Conservation (phyloP, 2,329 filamentous ascomycete species). For the Botrytis tulipae region DNA sequence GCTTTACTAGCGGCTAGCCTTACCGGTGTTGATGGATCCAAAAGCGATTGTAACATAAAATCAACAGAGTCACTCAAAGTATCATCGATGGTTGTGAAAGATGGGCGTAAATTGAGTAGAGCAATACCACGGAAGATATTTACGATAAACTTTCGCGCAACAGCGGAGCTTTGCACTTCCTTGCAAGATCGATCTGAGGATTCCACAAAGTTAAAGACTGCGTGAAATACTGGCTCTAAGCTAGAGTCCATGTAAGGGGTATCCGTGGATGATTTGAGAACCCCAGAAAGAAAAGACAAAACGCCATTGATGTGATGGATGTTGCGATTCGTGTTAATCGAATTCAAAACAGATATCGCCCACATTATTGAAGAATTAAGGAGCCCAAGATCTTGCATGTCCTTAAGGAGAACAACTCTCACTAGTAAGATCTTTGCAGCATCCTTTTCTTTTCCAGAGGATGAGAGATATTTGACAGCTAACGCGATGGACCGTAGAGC, state of each 20-base stretch:
- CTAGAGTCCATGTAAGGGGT: conserved; percentile 71
- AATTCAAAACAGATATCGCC: conserved; percentile 62
- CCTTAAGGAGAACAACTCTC: conserved; percentile 74
- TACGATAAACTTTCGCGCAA: conserved; percentile 77
- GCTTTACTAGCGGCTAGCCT: conserved; percentile 89
- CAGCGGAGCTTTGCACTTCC: conserved; percentile 66
- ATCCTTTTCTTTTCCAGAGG: conserved; percentile 82
- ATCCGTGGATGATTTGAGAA: conserved; percentile 67
- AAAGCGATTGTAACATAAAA: conserved; percentile 72
- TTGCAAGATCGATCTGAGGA: conserved; percentile 49
- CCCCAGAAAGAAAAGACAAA: conserved; percentile 74
- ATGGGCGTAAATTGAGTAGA: conserved; percentile 50
- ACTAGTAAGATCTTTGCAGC: conserved; percentile 83
- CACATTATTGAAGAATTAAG: conserved; percentile 67
- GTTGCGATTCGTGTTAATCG: conserved; percentile 45
- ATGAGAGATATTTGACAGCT: conserved; percentile 67
- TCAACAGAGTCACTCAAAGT: conserved; percentile 80
- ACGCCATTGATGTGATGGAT: conserved; percentile 77
- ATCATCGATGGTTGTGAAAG: conserved; percentile 39
- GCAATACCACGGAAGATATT: conserved; percentile 79
- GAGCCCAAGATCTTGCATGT: conserved; percentile 80
- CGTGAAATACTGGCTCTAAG: conserved; percentile 63
- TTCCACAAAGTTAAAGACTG: conserved; percentile 59
- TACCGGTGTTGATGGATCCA: conserved; percentile 88
- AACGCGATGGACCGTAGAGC: conserved; percentile 68